phyloP scores from a whole-genome alignment of 1,284 basidiomycete genomes.

The Tylopilus orsonianus region DNA sequence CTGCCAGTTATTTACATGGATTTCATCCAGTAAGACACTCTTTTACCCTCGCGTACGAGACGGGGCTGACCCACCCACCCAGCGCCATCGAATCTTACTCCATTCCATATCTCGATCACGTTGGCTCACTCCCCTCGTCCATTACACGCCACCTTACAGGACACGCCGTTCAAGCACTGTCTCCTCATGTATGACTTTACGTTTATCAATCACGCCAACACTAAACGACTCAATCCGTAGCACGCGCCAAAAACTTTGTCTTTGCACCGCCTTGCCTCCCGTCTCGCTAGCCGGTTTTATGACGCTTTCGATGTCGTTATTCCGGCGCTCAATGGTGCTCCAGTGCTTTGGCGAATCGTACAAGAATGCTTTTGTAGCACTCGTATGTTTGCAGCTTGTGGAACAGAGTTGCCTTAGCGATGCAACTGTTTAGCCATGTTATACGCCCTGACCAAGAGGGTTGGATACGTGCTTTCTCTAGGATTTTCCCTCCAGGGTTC shows the following conservation, averaged over 20 bases:
- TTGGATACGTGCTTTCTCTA: conserved; percentile 58
- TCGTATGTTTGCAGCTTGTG: conserved; percentile 53
- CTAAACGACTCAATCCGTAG: conserved; percentile 39
- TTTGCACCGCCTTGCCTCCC: conserved; percentile 63
- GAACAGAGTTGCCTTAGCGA: conserved; percentile 5
- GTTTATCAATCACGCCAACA: conserved; percentile 11
- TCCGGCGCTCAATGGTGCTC: conserved; percentile 78
- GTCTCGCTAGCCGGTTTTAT: conserved; percentile 58
- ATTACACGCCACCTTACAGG: conserved; percentile 73
- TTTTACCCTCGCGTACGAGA: not conserved
- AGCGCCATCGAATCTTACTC: conserved; percentile 73
- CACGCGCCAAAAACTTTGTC: conserved; percentile 56
- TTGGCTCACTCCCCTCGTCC: conserved; percentile 60
- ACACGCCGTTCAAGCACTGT: conserved; percentile 62
- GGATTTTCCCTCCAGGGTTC: conserved; percentile 59
- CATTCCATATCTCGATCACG: conserved; percentile 81
- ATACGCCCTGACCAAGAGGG: conserved; percentile 60
- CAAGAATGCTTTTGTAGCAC: conserved; percentile 65
- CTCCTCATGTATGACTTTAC: conserved; percentile 53
- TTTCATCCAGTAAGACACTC: conserved; percentile 58
- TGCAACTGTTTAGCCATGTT: conserved; percentile 48
- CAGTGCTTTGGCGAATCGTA: conserved; percentile 80
- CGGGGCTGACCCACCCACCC: conserved; percentile 6
- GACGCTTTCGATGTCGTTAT: conserved; percentile 58
- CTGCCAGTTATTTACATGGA: conserved; percentile 76